A percentile compares a stretch with the other conserved stretches of the same genome.
phyloP scores from a whole-genome alignment of 78 protist genomes.

The Dictyostelium purpureum region DNA sequence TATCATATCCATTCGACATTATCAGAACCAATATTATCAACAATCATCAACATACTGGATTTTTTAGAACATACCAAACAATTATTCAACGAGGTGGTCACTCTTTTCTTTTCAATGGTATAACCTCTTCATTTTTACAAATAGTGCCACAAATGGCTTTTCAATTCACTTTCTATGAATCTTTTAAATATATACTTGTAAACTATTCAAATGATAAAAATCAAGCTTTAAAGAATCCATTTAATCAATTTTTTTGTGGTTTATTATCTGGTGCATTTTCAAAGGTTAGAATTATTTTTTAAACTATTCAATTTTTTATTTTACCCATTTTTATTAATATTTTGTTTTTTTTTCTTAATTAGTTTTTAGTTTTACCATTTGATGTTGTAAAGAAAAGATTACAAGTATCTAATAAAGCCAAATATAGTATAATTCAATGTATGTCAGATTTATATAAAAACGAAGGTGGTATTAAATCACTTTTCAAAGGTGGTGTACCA shows the following conservation, averaged over 20 bases:
- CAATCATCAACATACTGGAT: background rate
- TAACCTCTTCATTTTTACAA: slow-evolving; percentile 27
- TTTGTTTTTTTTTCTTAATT: background rate
- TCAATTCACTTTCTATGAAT: slow-evolving; percentile 56
- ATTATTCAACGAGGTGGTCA: background rate
- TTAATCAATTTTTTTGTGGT: slow-evolving; percentile 46
- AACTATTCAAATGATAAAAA: background rate
- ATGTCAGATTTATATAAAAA: background rate
- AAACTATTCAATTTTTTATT: background rate
- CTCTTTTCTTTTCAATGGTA: slow-evolving; percentile 10
- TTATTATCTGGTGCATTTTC: slow-evolving; percentile 51
- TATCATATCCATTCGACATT: slow-evolving; percentile 65
- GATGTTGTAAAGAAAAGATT: slow-evolving; percentile 65
- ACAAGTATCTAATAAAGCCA: slow-evolving; percentile 4
- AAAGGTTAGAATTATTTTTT: background rate
- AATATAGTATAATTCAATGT: background rate
- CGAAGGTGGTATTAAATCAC: slow-evolving; percentile 11
- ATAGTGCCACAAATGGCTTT: slow-evolving; percentile 61
- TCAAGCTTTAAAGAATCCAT: background rate
- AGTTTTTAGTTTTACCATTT: slow-evolving; percentile 62
- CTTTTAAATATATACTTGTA: background rate
- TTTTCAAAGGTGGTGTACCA: slow-evolving; percentile 59
- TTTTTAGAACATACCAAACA: background rate
- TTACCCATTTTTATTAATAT: background rate
- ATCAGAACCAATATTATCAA: slow-evolving; percentile 41